Evolutionary conservation across 495 filamentous ascomycete genomes (phyloP).

Genomic region (Halenospora varia): DNA sequence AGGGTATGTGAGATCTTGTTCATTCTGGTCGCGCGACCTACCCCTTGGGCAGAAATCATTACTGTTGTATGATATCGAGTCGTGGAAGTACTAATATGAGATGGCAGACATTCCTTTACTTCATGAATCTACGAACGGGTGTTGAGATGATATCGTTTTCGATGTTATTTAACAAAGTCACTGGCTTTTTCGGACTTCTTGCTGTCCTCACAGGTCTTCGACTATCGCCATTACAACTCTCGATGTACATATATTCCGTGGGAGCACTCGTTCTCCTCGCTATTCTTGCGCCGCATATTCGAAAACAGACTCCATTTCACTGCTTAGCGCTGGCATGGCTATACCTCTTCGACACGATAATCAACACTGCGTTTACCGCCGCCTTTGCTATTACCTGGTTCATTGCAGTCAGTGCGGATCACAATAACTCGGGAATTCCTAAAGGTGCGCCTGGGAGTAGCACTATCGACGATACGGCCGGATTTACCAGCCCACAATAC

Average conservation of each 20-base stretch:
- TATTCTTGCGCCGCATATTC: conserved; percentile 66
- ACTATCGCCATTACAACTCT: conserved; percentile 62
- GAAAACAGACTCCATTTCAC: conserved; percentile 62
- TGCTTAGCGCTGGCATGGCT: conserved; percentile 69
- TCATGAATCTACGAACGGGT: conserved; percentile 81
- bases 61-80: no score
- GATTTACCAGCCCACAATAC: conserved; percentile 63
- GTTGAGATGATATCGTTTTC: conserved; percentile 76
- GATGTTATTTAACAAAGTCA: conserved; percentile 81
- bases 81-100: background rate
- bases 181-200: conserved; percentile 83
- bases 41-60: no score
- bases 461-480: conserved; percentile 63
- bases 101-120: conserved; percentile 57
- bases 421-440: conserved; percentile 25
- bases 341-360: conserved; percentile 72
- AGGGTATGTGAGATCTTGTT: conserved; percentile 35
- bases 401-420: conserved; percentile 54
- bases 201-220: conserved; percentile 69
- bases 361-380: conserved; percentile 74
- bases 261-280: conserved; percentile 55
- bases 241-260: conserved; percentile 83
- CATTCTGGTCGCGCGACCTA: background rate
- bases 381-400: conserved; percentile 84
- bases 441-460: conserved; percentile 34